Evolutionary conservation across 257 asterid genomes (phyloP).

Genomic region (Linaria vulgaris): DNA sequence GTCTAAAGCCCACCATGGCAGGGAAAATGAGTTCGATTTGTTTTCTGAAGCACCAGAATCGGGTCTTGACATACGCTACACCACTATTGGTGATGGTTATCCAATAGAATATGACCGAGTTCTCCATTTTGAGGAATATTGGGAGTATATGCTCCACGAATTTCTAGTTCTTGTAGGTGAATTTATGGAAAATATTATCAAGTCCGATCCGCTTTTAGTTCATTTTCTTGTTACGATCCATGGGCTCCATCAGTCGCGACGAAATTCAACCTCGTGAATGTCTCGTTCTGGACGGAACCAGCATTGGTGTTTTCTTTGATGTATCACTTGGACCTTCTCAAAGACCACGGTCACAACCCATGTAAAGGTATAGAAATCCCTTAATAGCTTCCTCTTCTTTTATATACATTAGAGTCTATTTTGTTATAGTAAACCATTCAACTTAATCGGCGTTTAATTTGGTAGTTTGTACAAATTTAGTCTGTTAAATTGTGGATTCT

Average conservation of each 20-base stretch:
- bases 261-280: constrained; percentile 38
- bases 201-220: constrained; percentile 26
- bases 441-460: no score
- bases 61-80: constrained; percentile 48
- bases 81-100: constrained; percentile 41
- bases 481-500: no score
- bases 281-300: constrained; percentile 40
- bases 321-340: constrained; percentile 38
- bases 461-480: no score
- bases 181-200: constrained; percentile 30
- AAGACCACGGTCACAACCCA: constrained; percentile 39
- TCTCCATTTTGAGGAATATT: constrained; percentile 25
- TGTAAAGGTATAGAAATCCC: constrained; percentile 41
- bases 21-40: constrained; percentile 18
- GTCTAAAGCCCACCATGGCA: background rate
- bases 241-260: constrained; percentile 42
- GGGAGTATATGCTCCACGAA: constrained; percentile 25
- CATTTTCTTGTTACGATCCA: constrained; percentile 34
- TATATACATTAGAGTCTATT: no score
- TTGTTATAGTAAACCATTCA: no score
- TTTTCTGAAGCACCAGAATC: constrained; percentile 34
- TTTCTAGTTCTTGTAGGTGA: constrained; percentile 36
- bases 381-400: no score
- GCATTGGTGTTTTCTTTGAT: constrained; percentile 35
- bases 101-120: constrained; percentile 39